Evolutionary conservation across 768 basidiomycete genomes (phyloP), one percentile per base, ranked within the genome.

Genomic region (Boletus tylopilopsis): DNA sequence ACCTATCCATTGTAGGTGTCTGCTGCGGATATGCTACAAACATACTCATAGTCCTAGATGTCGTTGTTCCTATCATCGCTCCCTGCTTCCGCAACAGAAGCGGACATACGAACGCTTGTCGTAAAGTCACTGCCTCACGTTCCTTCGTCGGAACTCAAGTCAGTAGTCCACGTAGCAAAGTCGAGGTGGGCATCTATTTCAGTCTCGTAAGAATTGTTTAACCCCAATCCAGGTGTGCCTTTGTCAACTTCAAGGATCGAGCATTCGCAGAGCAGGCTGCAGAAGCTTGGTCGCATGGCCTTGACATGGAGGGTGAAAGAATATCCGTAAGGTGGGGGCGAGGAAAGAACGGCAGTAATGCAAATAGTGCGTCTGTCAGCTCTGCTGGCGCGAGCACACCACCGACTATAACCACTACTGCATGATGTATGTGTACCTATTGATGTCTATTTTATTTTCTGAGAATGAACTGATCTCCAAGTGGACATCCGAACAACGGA

Each of bases 191-290:
- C 63, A n/a, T 34, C 30, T 13, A 10, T 16, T 16, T 19, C 12
- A 12, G 0, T 32, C 44, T 21, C n/a, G 4, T 25, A 10, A 1
- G 2, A 25, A 23, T 35, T 16, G 6, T 46, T 44, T 50, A 41
- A 56, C n/a, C 6, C 18, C 18, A 45, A 18, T 34, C 15, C 50
- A 90, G 90, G 68, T 95, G 94, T 70, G 96, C 95, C 1, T 99
- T 99, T 68, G 79, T 96, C 45, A 97, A 97, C 68, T 98, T 98
- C 73, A 84, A 78, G 57, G 81, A 87, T 46, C 79, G 96, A 18
- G 62, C 74, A 6, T 75, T 80, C n/a, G 94, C 96, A 15, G 96
- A 99, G 69, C 73, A 75, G 15, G 93, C 90, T 0, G 94, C 94
- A 0, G 81, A 89, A 54, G 85, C 87, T 10, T 92, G 94, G 82